Conservation (phyloP, 2,329 filamentous ascomycete genomes). For the Zopfia rhizophila region DNA sequence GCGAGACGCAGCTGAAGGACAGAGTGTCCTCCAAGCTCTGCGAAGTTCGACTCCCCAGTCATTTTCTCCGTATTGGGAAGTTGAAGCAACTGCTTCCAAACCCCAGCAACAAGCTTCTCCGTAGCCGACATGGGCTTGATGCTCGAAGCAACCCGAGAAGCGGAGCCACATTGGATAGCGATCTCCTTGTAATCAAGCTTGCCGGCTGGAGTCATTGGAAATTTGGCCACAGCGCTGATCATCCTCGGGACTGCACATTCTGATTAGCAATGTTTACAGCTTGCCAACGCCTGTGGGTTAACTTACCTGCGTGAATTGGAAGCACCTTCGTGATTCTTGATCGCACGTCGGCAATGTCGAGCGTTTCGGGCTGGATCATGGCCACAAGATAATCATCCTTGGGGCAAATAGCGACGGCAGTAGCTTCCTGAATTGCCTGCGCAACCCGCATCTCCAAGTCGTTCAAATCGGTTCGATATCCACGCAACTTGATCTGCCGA, state of each 20-base stretch:
- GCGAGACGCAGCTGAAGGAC: conserved; percentile 34
- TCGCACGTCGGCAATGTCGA: conserved; percentile 16
- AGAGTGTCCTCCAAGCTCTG: conserved; percentile 41
- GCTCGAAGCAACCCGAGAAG: no score
- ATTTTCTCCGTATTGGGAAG: conserved; percentile 16
- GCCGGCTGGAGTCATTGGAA: conserved; percentile 43
- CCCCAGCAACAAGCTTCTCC: background rate
- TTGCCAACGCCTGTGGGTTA: background rate
- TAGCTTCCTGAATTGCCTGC: conserved; percentile 14
- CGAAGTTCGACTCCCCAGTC: conserved; percentile 29
- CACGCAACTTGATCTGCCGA: conserved; percentile 53
- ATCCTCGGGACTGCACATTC: conserved; percentile 37
- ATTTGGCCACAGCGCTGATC: conserved; percentile 32
- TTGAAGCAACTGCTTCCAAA: conserved; percentile 23
- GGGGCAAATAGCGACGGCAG: conserved; percentile 36
- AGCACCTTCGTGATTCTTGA: conserved; percentile 6
- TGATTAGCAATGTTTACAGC: background rate
- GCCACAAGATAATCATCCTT: conserved; percentile 39
- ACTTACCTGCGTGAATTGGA: conserved; percentile 7
- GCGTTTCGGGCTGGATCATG: conserved; percentile 34
- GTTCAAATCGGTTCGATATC: conserved; percentile 54
- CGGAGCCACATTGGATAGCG: no score
- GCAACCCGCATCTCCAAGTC: conserved; percentile 50
- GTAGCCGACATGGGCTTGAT: background rate
- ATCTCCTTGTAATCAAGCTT: conserved; percentile 50